Percentiles rank a stretch among this genome's conserved stretches.
Evolutionary conservation across 495 filamentous ascomycete genomes (phyloP).

Genomic region (Penicillium samsonianum): DNA sequence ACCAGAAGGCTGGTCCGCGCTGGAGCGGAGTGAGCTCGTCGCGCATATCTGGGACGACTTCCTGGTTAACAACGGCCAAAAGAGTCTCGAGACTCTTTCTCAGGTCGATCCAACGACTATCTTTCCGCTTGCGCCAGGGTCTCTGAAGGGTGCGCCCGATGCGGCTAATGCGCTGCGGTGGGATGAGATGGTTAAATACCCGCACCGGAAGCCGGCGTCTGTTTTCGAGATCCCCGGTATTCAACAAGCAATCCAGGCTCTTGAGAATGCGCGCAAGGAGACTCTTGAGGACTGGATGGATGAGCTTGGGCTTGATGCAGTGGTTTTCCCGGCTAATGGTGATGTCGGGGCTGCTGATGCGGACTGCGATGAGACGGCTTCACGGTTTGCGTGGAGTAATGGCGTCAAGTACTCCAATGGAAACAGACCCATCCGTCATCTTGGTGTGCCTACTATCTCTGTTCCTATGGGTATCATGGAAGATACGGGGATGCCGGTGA

Average conservation of each 20-base stretch:
- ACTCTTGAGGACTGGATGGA: slow-evolving; percentile 42
- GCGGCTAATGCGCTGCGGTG: slow-evolving; percentile 34
- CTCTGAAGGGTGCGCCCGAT: slow-evolving; percentile 32
- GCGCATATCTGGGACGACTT: slow-evolving; percentile 42
- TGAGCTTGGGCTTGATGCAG: slow-evolving; percentile 30
- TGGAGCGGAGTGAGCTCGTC: slow-evolving; percentile 38
- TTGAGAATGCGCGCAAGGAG: slow-evolving; percentile 34
- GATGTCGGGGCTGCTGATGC: slow-evolving; percentile 36
- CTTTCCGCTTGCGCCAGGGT: slow-evolving; percentile 36
- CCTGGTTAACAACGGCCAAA: slow-evolving; percentile 28
- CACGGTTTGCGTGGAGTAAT: slow-evolving; percentile 36
- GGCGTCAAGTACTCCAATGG: slow-evolving; percentile 43
- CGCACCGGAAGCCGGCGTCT: slow-evolving; percentile 24
- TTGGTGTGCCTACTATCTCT: slow-evolving; percentile 39
- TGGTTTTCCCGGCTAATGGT: slow-evolving; percentile 39
- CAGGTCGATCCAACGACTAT: slow-evolving; percentile 34
- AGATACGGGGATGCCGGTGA: slow-evolving; percentile 38
- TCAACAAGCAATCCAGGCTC: slow-evolving; percentile 29
- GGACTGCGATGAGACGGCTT: slow-evolving; percentile 29
- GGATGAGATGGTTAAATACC: slow-evolving; percentile 39
- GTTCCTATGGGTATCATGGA: slow-evolving; percentile 43
- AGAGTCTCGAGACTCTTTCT: slow-evolving; percentile 27
- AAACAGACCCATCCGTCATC: slow-evolving; percentile 37
- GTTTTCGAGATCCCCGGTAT: slow-evolving; percentile 32
- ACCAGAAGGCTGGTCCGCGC: slow-evolving; percentile 34